Evolutionary conservation across 1,284 basidiomycete genomes (phyloP).

Genomic region (Trichosporon coremiiforme): DNA sequence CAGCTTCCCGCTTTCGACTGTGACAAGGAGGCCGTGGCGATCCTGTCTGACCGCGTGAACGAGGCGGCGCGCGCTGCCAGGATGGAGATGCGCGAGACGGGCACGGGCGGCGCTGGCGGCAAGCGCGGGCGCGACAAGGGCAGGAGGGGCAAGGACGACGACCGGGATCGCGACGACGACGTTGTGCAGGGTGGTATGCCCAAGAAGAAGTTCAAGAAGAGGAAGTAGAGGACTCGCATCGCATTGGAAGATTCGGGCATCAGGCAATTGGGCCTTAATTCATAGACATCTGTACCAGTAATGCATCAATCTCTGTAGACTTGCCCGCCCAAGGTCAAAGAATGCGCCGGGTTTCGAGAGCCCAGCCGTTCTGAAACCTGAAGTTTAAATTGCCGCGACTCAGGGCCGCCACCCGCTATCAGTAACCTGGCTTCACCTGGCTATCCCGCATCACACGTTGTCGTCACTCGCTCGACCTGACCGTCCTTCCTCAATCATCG

Average conservation of each 20-base stretch:
- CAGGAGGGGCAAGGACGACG: conserved; percentile 67
- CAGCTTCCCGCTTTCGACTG: conserved; percentile 90
- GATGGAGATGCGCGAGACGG: conserved; percentile 64
- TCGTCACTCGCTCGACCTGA: not conserved
- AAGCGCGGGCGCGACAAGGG: conserved; percentile 63
- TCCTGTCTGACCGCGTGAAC: conserved; percentile 85
- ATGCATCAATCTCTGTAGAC: not conserved
- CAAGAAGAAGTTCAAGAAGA: conserved; percentile 51
- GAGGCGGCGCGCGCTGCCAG: conserved; percentile 84
- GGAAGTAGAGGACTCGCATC: conserved; percentile 7
- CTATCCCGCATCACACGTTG: not conserved
- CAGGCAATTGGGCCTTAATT: not conserved
- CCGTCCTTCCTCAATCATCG: not conserved
- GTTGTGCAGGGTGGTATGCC: conserved; percentile 59
- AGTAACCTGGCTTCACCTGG: not conserved
- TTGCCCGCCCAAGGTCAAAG: not conserved
- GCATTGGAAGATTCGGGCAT: not conserved
- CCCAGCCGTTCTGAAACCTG: not conserved
- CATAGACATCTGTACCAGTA: conserved; percentile 12
- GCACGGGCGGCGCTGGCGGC: conserved; percentile 56
- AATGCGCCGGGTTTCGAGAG: not conserved
- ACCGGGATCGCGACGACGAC: conserved; percentile 86
- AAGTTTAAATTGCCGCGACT: conserved; percentile 18
- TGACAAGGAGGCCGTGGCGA: conserved; percentile 85
- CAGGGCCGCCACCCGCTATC: not conserved